A percentile compares a stretch with the other conserved stretches of the same genome.
Evolutionary conservation across 805 yeast species (phyloP).

Genomic region (Myxozyma udenii): DNA sequence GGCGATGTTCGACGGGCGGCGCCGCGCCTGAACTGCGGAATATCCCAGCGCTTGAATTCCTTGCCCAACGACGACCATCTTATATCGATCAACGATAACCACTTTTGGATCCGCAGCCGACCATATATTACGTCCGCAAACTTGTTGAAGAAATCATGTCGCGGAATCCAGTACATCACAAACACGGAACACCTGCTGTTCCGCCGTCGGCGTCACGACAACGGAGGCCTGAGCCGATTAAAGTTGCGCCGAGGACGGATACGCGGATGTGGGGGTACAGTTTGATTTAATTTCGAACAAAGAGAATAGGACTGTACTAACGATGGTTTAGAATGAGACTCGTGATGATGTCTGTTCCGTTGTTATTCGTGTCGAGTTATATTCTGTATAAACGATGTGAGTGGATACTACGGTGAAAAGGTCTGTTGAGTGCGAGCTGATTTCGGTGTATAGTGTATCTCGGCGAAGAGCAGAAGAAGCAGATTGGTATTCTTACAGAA

Average conservation of each 20-base stretch:
- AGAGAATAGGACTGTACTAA: not conserved
- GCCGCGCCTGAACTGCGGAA: too few species aligned
- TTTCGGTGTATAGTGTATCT: slow-evolving; percentile 14
- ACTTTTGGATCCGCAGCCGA: too few species aligned
- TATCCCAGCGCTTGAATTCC: too few species aligned
- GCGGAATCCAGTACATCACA: too few species aligned
- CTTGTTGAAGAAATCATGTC: too few species aligned
- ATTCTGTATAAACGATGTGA: slow-evolving; percentile 24
- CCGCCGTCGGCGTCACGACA: slow-evolving; percentile 6
- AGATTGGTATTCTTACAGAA: slow-evolving; percentile 17
- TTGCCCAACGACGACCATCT: too few species aligned
- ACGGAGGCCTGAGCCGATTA: not conserved
- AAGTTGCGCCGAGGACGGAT: not conserved
- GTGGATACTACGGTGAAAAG: not conserved
- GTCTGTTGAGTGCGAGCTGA: too few species aligned
- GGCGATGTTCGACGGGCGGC: too few species aligned
- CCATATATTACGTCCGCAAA: too few species aligned
- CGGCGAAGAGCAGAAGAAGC: slow-evolving; percentile 24
- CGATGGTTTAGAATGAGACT: slow-evolving; percentile 17
- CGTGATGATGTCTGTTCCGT: slow-evolving; percentile 24
- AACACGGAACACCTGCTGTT: slow-evolving; percentile 7
- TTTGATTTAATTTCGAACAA: too few species aligned
- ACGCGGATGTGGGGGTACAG: too few species aligned
- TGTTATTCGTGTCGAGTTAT: slow-evolving; percentile 15
- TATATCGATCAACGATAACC: too few species aligned